Percentiles rank a stretch among this genome's conserved stretches.
These are phyloP conservation scores for Eucalyptus camaldulensis DNA, from an alignment of 345 rosid species.

Conservation along the genomic window DNA sequence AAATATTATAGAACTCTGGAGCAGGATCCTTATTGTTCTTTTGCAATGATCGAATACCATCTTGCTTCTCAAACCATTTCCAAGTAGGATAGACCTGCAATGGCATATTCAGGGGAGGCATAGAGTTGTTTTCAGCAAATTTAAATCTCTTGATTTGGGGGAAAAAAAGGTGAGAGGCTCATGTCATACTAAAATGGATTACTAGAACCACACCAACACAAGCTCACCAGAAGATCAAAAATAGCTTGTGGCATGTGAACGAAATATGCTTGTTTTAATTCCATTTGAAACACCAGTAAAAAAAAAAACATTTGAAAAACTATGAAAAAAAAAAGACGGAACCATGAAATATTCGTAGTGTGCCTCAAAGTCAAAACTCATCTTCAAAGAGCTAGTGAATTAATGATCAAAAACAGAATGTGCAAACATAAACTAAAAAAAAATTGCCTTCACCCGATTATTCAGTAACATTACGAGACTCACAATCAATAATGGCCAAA, in stretches of 20 bases:
- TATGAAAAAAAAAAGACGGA: background rate
- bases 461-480: background rate
- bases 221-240: background rate
- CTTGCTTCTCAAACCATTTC: slow-evolving; percentile 99
- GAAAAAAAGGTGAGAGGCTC: background rate
- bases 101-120: background rate
- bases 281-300: background rate
- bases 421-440: background rate
- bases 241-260: background rate
- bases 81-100: slow-evolving; percentile 96
- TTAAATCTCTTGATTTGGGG: background rate
- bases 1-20: slow-evolving; percentile 98
- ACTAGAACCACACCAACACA: background rate
- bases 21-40: slow-evolving; percentile 94
- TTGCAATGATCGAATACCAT: slow-evolving; percentile 94
- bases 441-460: background rate
- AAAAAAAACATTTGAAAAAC: background rate
- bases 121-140: background rate
- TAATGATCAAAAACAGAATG: background rate
- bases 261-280: background rate
- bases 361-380: background rate
- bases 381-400: background rate
- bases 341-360: background rate
- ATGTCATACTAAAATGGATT: background rate
- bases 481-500: background rate